phyloP scores from a whole-genome alignment of 148 eudicot species.

The Rheum nobile region DNA sequence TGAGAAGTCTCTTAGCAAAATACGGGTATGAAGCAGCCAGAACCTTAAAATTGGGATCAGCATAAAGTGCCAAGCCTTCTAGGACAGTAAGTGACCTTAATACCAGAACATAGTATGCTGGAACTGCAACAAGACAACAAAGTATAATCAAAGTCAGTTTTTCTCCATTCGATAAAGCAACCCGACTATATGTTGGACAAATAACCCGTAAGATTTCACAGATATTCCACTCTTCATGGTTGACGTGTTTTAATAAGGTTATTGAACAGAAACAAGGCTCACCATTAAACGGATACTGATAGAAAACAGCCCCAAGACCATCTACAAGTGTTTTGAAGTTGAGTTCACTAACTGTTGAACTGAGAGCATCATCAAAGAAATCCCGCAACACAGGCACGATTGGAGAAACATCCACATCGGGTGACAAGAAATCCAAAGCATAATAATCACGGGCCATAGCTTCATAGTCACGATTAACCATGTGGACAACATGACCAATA shows the following conservation, averaged over 20 bases:
- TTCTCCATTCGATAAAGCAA: not conserved
- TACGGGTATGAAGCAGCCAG: constrained; percentile 97
- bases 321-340: constrained; percentile 94
- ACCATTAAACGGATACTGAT: constrained; percentile 94
- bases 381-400: constrained; percentile 79
- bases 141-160: constrained; percentile 14
- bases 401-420: constrained; percentile 91
- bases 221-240: not conserved
- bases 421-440: constrained; percentile 76
- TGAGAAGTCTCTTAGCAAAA: constrained; percentile 96
- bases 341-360: constrained; percentile 90
- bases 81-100: constrained; percentile 92
- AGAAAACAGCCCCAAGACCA: constrained; percentile 90
- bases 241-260: not conserved
- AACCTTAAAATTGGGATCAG: constrained; percentile 95
- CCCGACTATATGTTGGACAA: not conserved
- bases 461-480: constrained; percentile 99
- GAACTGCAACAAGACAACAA: constrained; percentile 49
- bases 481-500: constrained; percentile 97
- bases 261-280: constrained; percentile 22
- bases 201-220: not conserved
- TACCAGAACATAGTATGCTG: constrained; percentile 93
- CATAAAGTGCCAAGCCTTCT: constrained; percentile 95
- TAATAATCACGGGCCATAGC: constrained; percentile 99
- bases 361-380: constrained; percentile 95